These are phyloP conservation scores for Tulasnella sp. DNA, from an alignment of 768 basidiomycete genomes.

Conservation along the genomic window DNA sequence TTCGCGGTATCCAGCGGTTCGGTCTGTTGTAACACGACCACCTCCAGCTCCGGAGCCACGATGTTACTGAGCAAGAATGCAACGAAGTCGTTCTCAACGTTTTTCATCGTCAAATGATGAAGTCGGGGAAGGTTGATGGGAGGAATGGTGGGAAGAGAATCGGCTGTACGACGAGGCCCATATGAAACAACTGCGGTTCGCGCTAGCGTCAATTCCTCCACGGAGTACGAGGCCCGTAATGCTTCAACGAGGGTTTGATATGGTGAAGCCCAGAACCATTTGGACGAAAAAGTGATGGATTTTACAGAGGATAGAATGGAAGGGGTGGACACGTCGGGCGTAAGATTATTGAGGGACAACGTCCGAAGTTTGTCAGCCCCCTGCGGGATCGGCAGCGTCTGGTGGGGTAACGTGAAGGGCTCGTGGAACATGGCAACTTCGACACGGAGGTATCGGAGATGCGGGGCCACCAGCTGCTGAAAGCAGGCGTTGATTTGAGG, in stretches of 20 bases:
- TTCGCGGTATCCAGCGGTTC: neutral
- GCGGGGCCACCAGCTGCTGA: neutral
- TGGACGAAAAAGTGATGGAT: neutral
- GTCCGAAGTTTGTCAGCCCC: neutral
- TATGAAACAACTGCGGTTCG: neutral
- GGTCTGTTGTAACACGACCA: neutral
- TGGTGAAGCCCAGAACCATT: neutral
- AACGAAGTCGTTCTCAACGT: neutral
- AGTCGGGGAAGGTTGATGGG: neutral
- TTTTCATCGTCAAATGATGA: neutral
- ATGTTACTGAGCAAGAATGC: neutral
- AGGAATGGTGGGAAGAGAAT: neutral
- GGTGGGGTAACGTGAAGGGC: neutral
- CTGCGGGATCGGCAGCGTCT: neutral
- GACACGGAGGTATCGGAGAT: neutral
- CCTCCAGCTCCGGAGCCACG: neutral
- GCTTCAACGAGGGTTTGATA: neutral
- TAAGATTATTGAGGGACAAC: neutral
- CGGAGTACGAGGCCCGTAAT: neutral
- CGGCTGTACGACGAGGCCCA: neutral
- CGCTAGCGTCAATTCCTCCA: neutral
- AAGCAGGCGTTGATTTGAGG: neutral
- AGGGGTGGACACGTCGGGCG: neutral
- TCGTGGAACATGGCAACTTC: neutral
- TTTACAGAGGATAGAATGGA: neutral